Evolutionary conservation across 352 stramenopile genomes (phyloP), one percentile per base, ranked within the genome.

Genomic region (Globisporangium apiculatum): DNA sequence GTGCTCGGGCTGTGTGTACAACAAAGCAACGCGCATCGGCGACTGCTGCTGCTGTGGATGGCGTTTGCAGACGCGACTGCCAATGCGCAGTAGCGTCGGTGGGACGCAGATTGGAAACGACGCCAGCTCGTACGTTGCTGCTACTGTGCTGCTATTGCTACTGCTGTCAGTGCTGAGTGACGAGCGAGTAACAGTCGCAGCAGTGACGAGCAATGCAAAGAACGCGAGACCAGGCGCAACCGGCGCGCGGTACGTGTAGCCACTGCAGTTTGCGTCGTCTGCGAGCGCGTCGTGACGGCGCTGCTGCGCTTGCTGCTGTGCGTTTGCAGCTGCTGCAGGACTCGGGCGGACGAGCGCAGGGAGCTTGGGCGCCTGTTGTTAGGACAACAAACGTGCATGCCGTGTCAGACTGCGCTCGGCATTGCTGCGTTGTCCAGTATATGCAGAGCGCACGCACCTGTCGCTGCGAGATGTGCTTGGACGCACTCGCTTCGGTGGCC

Each of bases 191-290:
- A 3, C 24, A 7, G 47, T 12, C 5, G 24, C 51, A 5, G 36
- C 15, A 12, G 35, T 14, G 3, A 55, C 49, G 2, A 88, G 64
- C 2, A 73, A 57, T 31, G 58, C 57, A 45, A 84, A 83, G 62
- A 88, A 84, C 9, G 59, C 68, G 51, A 88, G 60, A 7, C 78
- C 76, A 47, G 76, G 76, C 15, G 58, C 50, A 48, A 66, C 72
- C 2, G 65, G 64, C 1, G 67, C 38, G 0, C 73, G 63, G 18
- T 73, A 66, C 36, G 62, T 46, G 38, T 72, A 79, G 36, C 69
- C 64, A 11, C 61, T 48, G 57, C 69, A 88, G 61, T 72, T 85
- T 3, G 67, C 71, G 57, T 83, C 72, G 3, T 72, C 67, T 10
- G 69, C 67, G 1, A 83, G 61, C 24, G 51, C 49, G 24, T 76